A percentile compares a stretch with the other conserved stretches of the same genome.
phyloP scores from a whole-genome alignment of 495 filamentous ascomycete genomes.

The Barbatosphaeria neglecta region DNA sequence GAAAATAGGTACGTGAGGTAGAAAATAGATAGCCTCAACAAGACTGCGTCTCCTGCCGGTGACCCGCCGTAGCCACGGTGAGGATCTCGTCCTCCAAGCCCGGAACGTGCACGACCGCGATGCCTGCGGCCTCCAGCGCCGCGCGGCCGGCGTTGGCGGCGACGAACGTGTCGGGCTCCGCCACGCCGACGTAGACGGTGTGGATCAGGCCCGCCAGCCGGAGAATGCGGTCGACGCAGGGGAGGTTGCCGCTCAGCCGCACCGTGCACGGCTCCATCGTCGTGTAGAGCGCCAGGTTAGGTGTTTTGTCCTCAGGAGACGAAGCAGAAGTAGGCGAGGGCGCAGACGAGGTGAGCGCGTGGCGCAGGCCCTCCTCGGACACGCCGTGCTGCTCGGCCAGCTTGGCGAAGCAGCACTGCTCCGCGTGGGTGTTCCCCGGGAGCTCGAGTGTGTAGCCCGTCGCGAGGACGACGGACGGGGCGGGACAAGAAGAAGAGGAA shows the following conservation, averaged over 20 bases:
- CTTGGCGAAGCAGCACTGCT: constrained; percentile 83
- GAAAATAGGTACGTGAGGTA: too few relatives aligned
- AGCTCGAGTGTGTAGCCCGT: constrained; percentile 89
- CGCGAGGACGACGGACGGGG: constrained; percentile 57
- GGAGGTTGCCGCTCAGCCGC: constrained; percentile 66
- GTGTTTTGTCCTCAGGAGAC: too few relatives aligned
- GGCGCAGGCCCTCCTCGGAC: constrained; percentile 41
- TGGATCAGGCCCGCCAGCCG: constrained; percentile 49
- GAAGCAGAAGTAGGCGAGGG: too few relatives aligned
- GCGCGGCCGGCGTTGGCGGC: constrained; percentile 61
- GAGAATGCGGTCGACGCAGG: constrained; percentile 75
- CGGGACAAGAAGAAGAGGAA: too few relatives aligned
- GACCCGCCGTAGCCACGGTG: constrained; percentile 68
- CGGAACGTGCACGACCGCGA: constrained; percentile 55
- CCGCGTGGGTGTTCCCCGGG: constrained; percentile 87
- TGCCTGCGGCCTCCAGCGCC: constrained; percentile 60
- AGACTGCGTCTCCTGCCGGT: constrained; percentile 21
- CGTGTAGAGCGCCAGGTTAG: constrained; percentile 65
- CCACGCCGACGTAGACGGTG: constrained; percentile 76
- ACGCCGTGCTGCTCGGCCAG: constrained; percentile 39
- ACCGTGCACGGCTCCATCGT: constrained; percentile 89
- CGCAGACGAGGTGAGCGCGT: constrained; percentile 37
- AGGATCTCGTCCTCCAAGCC: constrained; percentile 79
- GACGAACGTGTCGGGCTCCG: constrained; percentile 85
- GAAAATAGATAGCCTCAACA: too few relatives aligned